Base-by-base conservation (phyloP, 2,329 filamentous ascomycete genomes). In the Hypoxylon sp. region DNA sequence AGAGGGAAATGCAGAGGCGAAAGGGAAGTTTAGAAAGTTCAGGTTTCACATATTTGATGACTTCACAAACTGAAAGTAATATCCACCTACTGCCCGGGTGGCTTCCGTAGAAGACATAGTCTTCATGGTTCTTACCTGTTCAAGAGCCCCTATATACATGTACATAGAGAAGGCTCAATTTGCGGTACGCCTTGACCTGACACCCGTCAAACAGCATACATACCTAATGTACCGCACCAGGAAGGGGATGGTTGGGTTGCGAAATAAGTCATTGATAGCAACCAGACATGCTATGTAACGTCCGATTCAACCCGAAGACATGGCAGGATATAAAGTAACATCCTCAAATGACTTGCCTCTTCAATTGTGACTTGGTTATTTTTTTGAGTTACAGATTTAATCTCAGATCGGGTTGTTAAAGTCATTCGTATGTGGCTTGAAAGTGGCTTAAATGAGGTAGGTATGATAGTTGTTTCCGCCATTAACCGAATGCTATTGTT, bases 401-500 rank as follows among this genome's bases (percentile, higher is more conserved):
- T 30, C 11, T 3, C 6, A 55, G 36, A n/a, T 28, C 19, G n/a
- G n/a, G n/a, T n/a, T n/a, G n/a, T 21, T 23, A 1, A 1, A 6
- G 21, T 25, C 11, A 38, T 21, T 49, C 3, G 25, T 9, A 28
- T 58, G 55, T 58, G 55, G 55, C 55, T 58, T 28, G 3, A 6
- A 3, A 36, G 41, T 58, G 53, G 53, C 53, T 48, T 38, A 30
- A 48, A 36, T 14, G n/a, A n/a, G n/a, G n/a, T n/a, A 3, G n/a
- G 7, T 43, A 43, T 9, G n/a, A n/a, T n/a, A n/a, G n/a, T 21
- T n/a, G 19, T 17, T 32, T n/a, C 36, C 38, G 49, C 34, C 21
- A 23, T 51, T 65, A 62, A 45, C 57, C 61, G 65, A 65, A 25
- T 53, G 14, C n/a, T n/a, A 21, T 30, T 56, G 28, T 30, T 30